A percentile compares a stretch with the other conserved stretches of the same genome.
phyloP scores from a whole-genome alignment of 2,329 filamentous ascomycete species.

The Alternaria solani region DNA sequence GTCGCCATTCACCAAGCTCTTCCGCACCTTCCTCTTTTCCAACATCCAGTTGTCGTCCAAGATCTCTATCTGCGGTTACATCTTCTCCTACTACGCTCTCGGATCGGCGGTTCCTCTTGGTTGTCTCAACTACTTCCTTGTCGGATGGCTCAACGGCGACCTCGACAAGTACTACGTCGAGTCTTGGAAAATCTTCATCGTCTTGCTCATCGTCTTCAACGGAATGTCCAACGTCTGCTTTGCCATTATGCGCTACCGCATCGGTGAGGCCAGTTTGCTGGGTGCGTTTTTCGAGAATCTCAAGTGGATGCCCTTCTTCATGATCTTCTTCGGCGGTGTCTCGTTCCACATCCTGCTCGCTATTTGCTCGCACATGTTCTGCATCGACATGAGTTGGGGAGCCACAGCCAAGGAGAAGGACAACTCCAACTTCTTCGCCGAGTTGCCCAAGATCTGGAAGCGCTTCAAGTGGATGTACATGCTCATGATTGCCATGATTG shows the following conservation, averaged over 20 bases:
- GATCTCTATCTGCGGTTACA: slow-evolving; percentile 73
- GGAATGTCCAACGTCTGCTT: slow-evolving; percentile 66
- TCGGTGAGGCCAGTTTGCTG: slow-evolving; percentile 62
- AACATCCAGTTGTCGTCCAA: slow-evolving; percentile 71
- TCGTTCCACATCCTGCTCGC: slow-evolving; percentile 82
- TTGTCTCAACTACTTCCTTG: slow-evolving; percentile 71
- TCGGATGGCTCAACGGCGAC: slow-evolving; percentile 75
- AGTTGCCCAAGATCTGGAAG: slow-evolving; percentile 79
- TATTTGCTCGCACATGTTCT: slow-evolving; percentile 81
- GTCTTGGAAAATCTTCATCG: slow-evolving; percentile 71
- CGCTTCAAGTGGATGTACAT: slow-evolving; percentile 73
- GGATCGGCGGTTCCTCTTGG: slow-evolving; percentile 71
- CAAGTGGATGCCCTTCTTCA: slow-evolving; percentile 70
- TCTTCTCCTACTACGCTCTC: slow-evolving; percentile 74
- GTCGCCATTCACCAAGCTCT: slow-evolving; percentile 71
- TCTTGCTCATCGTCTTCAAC: slow-evolving; percentile 70
- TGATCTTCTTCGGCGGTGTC: slow-evolving; percentile 81
- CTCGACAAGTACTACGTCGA: slow-evolving; percentile 81
- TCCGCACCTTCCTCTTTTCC: slow-evolving; percentile 66
- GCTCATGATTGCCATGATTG: slow-evolving; percentile 68
- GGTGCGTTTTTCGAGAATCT: slow-evolving; percentile 63
- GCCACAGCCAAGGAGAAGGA: slow-evolving; percentile 83
- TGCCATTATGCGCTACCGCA: slow-evolving; percentile 68
- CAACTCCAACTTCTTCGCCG: slow-evolving; percentile 84
- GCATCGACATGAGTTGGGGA: slow-evolving; percentile 85